phyloP scores from a whole-genome alignment of 495 filamentous ascomycete genomes.

The Aspergillus nidulans region DNA sequence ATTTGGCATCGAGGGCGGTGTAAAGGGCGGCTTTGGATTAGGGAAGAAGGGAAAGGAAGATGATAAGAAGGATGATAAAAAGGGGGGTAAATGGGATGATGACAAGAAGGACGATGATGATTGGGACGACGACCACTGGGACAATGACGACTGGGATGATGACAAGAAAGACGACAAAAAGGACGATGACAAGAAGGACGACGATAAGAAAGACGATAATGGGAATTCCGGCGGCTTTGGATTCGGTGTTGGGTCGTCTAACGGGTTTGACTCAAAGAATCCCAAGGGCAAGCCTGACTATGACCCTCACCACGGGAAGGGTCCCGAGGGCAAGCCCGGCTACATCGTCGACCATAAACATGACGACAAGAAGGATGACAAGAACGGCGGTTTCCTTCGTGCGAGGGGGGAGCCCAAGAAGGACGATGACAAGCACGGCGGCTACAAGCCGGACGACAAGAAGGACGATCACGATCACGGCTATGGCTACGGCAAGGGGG shows the following conservation, averaged over 20 bases:
- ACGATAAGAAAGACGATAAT: neutral
- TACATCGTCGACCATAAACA: neutral
- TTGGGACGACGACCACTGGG: neutral
- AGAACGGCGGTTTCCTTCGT: no score
- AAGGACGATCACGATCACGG: neutral
- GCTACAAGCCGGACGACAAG: neutral
- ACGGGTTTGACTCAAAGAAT: no score
- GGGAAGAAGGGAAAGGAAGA: neutral
- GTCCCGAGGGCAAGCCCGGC: neutral
- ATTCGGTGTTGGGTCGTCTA: no score
- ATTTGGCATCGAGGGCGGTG: no score
- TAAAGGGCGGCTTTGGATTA: no score
- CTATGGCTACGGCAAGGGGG: neutral
- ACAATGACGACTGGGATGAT: neutral
- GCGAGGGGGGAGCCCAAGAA: neutral
- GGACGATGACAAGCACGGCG: neutral
- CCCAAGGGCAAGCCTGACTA: neutral
- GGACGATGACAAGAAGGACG: neutral
- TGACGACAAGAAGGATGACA: neutral
- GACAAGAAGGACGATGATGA: neutral
- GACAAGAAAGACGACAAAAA: neutral
- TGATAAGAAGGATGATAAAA: neutral
- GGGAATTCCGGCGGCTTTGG: neutral
- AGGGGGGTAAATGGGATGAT: neutral
- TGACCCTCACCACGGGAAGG: neutral